Evolutionary conservation across 2,329 filamentous ascomycete species (phyloP).

Genomic region (Alternaria longipes): DNA sequence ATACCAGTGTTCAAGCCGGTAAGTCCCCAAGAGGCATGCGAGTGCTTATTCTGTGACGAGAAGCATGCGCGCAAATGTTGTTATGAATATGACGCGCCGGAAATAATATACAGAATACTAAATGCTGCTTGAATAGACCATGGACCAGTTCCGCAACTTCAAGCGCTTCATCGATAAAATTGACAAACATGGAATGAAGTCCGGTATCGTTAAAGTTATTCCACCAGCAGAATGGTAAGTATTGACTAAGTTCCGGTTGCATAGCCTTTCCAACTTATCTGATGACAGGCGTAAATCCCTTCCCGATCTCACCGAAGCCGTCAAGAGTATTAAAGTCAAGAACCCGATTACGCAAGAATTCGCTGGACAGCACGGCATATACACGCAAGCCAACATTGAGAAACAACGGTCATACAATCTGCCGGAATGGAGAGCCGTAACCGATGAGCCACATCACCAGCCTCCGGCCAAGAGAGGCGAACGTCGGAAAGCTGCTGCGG

Average conservation of each 20-base stretch:
- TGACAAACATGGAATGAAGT: conserved; percentile 95
- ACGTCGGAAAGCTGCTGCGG: conserved; percentile 64
- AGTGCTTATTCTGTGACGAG: conserved; percentile 1
- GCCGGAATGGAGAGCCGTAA: conserved; percentile 93
- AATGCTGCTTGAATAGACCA: conserved; percentile 63
- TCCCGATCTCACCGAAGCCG: conserved; percentile 79
- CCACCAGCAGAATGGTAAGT: conserved; percentile 91
- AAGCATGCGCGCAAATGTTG: conserved; percentile 9
- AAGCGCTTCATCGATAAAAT: conserved; percentile 90
- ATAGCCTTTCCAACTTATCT: conserved; percentile 19
- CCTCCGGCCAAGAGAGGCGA: conserved; percentile 91
- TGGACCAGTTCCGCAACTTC: conserved; percentile 95
- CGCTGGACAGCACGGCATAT: conserved; percentile 92
- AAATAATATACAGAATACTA: conserved; percentile 21
- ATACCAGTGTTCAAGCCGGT: conserved; percentile 93
- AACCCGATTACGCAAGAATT: conserved; percentile 99
- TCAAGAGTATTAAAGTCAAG: conserved; percentile 92
- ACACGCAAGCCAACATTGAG: conserved; percentile 96
- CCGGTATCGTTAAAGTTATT: conserved; percentile 94
- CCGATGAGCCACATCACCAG: conserved; percentile 94
- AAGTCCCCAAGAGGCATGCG: conserved; percentile 49
- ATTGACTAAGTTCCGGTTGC: background rate
- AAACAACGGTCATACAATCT: conserved; percentile 96
- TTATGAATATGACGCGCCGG: conserved; percentile 1
- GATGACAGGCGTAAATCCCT: conserved; percentile 71